Evolutionary conservation across 441 rosid genomes (phyloP), one percentile per base, ranked within the genome.

Genomic region (Arabidopsis lyrata): DNA sequence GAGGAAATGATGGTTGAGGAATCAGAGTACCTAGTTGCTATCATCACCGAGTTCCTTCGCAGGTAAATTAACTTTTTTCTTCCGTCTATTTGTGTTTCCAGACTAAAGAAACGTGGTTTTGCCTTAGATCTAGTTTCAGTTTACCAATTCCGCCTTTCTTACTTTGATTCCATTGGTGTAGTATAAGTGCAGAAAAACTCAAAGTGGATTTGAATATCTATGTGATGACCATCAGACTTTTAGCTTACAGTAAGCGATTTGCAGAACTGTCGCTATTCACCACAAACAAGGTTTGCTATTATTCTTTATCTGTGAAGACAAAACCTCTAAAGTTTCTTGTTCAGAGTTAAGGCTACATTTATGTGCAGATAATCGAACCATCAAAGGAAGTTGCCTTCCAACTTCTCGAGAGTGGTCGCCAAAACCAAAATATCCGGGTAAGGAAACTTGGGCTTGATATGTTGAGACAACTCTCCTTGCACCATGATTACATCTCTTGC

Each of bases 341-440:
- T 47, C 38, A 66, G 41, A 66, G 38, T 65, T 73, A 59, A 67
- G 18, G 36, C 15, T 77, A 48, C n/a, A 35, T 68, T 70, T 39
- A 55, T 18, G 34, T 77, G 48, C 83, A 96, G 99, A 87, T 93
- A 82, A 83, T 96, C 29, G 97, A 93, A 75, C 97, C 97, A 52
- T 96, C 99, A 14, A 96, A 90, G 81, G 97, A 96, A 83, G 99
- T 93, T 22, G 98, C 99, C 59, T 62, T 93, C 81, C 97, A 96
- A 77, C 93, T 93, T 63, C 78, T 91, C 50, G 98, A 91, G 75
- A 85, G 90, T 1, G 98, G 98, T 66, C 70, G 88, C 59, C 93
- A 88, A 68, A 88, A 85, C 56, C 93, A 88, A 68, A 88, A 85
- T 79, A 50, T 48, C 18, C 85, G 82, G 77, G 85, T 86, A 54